Evolutionary conservation across 768 basidiomycete species (phyloP).

Genomic region (Chiua virens): DNA sequence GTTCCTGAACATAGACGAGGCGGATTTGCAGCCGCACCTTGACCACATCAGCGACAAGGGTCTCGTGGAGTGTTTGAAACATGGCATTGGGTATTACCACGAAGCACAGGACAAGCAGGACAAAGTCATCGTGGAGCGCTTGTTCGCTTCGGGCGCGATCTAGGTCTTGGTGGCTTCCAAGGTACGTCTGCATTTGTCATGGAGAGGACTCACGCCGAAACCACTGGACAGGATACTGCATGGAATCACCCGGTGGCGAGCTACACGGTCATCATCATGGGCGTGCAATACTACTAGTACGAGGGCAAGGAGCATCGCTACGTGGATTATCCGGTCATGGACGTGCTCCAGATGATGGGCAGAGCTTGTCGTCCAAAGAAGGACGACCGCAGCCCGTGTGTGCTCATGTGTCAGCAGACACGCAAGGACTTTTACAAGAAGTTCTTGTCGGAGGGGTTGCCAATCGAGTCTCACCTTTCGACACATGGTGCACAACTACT

Average conservation of each 20-base stretch:
- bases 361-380: constrained; percentile 89
- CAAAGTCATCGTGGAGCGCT: constrained; percentile 87
- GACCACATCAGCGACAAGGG: constrained; percentile 78
- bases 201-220: not conserved
- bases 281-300: constrained; percentile 88
- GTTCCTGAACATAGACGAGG: constrained; percentile 86
- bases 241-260: constrained; percentile 94
- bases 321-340: constrained; percentile 97
- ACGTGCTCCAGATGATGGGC: constrained; percentile 99
- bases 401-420: constrained; percentile 96
- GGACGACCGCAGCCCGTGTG: constrained; percentile 89
- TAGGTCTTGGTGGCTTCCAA: constrained; percentile 94
- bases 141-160: constrained; percentile 93
- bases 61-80: constrained; percentile 77
- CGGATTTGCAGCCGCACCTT: constrained; percentile 83
- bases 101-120: constrained; percentile 92
- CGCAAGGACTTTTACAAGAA: constrained; percentile 99
- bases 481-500: constrained; percentile 95
- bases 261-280: constrained; percentile 99
- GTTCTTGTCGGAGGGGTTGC: constrained; percentile 95
- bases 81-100: constrained; percentile 94
- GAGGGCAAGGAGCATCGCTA: constrained; percentile 99
- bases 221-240: constrained; percentile 71
- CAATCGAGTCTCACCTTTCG: constrained; percentile 93
- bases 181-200: constrained; percentile 41